Percentiles rank a stretch among this genome's conserved stretches.
phyloP scores from a whole-genome alignment of 2,329 filamentous ascomycete genomes.

The Dactylella cylindrospora region DNA sequence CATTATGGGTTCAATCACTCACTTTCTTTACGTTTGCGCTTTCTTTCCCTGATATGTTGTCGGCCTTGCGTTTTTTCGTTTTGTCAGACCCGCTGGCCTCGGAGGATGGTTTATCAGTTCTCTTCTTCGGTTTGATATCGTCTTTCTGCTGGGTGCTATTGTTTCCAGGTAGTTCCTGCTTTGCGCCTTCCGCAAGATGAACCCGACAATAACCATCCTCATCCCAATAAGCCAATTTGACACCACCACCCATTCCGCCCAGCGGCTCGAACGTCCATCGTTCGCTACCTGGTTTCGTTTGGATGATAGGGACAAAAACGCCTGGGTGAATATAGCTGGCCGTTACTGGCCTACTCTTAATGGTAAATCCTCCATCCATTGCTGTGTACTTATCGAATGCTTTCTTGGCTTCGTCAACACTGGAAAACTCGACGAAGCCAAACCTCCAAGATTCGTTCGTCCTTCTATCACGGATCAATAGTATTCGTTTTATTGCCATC shows the following conservation, averaged over 20 bases:
- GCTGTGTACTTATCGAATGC: slow-evolving; percentile 72
- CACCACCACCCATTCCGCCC: slow-evolving; percentile 61
- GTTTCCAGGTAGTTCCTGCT: slow-evolving; percentile 1
- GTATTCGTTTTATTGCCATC: slow-evolving; percentile 72
- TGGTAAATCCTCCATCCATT: slow-evolving; percentile 70
- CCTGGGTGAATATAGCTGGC: slow-evolving; percentile 79
- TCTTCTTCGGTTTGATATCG: slow-evolving; percentile 54
- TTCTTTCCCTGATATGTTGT: slow-evolving; percentile 51
- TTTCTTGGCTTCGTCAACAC: slow-evolving; percentile 71
- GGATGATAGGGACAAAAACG: slow-evolving; percentile 74
- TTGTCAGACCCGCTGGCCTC: slow-evolving; percentile 40
- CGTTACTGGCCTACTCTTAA: slow-evolving; percentile 70
- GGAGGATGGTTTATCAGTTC: slow-evolving; percentile 50
- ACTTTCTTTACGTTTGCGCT: slow-evolving; percentile 50
- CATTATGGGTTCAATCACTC: neutral
- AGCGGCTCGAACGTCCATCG: slow-evolving; percentile 70
- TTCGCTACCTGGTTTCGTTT: slow-evolving; percentile 61
- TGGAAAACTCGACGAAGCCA: slow-evolving; percentile 81
- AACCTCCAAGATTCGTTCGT: slow-evolving; percentile 75
- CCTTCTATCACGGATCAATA: slow-evolving; percentile 72
- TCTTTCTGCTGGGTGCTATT: slow-evolving; percentile 49
- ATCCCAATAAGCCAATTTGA: slow-evolving; percentile 76
- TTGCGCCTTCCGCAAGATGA: slow-evolving; percentile 55
- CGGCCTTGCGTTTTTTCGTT: slow-evolving; percentile 49
- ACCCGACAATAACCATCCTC: slow-evolving; percentile 70